phyloP scores from a whole-genome alignment of 2,329 filamentous ascomycete genomes.

The Sporothrix curviconia region DNA sequence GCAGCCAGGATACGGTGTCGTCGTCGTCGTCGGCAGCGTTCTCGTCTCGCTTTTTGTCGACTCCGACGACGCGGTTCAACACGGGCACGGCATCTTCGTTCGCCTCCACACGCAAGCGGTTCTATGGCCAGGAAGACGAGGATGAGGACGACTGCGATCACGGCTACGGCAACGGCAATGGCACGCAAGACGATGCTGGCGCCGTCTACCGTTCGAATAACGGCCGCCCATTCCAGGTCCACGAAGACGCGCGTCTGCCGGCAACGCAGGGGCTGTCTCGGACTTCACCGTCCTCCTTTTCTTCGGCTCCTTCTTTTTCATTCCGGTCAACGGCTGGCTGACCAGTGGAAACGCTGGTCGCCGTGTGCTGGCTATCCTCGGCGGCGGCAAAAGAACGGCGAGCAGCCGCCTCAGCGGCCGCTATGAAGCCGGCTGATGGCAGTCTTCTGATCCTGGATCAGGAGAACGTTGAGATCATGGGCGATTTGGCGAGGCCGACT shows the following conservation, averaged over 20 bases:
- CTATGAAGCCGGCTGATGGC: slow-evolving; percentile 16
- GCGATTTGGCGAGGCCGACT: slow-evolving; percentile 66
- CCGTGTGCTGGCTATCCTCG: slow-evolving; percentile 45
- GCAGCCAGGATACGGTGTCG: slow-evolving; percentile 49
- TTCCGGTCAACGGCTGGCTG: slow-evolving; percentile 26
- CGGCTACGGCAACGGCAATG: background rate
- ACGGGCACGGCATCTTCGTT: background rate
- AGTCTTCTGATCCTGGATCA: slow-evolving; percentile 32
- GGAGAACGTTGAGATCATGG: slow-evolving; percentile 42
- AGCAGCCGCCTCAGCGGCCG: background rate
- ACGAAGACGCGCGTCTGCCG: slow-evolving; percentile 31
- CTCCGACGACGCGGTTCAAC: slow-evolving; percentile 14
- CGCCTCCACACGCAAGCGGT: slow-evolving; percentile 39
- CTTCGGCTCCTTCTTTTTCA: slow-evolving; percentile 19
- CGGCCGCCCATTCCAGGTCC: slow-evolving; percentile 6
- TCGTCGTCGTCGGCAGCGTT: slow-evolving; percentile 24
- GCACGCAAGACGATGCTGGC: background rate
- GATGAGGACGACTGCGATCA: background rate
- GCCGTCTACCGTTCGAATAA: background rate
- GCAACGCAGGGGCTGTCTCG: no score
- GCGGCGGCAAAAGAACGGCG: slow-evolving; percentile 19
- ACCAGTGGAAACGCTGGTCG: slow-evolving; percentile 22
- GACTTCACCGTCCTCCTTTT: no score
- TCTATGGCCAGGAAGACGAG: slow-evolving; percentile 23
- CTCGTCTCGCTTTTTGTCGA: background rate